A percentile compares a stretch with the other conserved stretches of the same genome.
Conservation (phyloP, 306 rosid species). For the Castanospermum australe region DNA sequence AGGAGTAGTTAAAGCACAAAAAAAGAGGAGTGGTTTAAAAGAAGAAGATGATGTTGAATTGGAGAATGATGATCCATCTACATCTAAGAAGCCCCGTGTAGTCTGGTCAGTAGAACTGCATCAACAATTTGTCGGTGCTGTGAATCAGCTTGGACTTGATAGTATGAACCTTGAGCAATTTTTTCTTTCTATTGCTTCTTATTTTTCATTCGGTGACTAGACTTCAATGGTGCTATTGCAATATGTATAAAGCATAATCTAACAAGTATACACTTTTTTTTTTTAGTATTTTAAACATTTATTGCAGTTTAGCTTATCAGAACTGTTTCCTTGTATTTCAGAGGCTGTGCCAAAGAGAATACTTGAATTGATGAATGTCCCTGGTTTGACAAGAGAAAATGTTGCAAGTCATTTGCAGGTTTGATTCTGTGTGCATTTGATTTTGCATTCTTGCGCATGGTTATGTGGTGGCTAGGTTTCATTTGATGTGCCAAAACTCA, state of each 20-base stretch:
- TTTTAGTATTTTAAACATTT: neutral
- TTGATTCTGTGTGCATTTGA: neutral
- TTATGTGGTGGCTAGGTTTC: too few relatives aligned
- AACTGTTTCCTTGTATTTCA: slow-evolving; percentile 34
- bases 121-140: slow-evolving; percentile 50
- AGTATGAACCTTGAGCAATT: slow-evolving; percentile 50
- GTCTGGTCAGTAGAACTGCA: slow-evolving; percentile 66
- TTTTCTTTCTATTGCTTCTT: neutral
- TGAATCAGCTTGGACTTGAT: slow-evolving; percentile 61
- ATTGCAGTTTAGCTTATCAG: slow-evolving; percentile 15
- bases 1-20: slow-evolving; percentile 43
- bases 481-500: too few relatives aligned
- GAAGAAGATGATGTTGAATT: slow-evolving; percentile 59
- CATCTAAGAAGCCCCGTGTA: slow-evolving; percentile 59
- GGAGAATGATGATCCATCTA: slow-evolving; percentile 48
- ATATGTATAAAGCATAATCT: neutral
- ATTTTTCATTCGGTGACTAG: neutral
- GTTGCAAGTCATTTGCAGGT: slow-evolving; percentile 88
- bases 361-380: slow-evolving; percentile 63
- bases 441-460: too few relatives aligned
- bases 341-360: slow-evolving; percentile 78
- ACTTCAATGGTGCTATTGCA: neutral
- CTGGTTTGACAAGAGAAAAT: slow-evolving; percentile 61
- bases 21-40: slow-evolving; percentile 54
- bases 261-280: neutral